A percentile compares a stretch with the other conserved stretches of the same genome.
These are phyloP conservation scores for Tulasnella sp. DNA, from an alignment of 768 basidiomycete species.

Conservation along the genomic window DNA sequence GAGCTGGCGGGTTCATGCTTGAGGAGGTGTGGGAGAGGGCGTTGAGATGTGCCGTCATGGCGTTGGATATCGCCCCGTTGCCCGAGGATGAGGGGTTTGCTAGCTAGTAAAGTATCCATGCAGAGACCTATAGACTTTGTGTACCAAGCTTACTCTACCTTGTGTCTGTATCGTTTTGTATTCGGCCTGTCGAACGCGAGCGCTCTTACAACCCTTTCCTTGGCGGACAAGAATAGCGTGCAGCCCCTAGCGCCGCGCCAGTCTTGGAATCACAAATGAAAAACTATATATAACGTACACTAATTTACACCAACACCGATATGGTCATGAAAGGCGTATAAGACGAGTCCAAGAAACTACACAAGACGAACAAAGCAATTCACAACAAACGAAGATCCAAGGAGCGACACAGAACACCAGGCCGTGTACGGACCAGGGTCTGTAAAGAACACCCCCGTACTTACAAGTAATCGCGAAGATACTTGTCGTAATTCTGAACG, in stretches of 20 bases:
- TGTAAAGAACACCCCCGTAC: neutral
- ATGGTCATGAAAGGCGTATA: neutral
- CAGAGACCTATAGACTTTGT: neutral
- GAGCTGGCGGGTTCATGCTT: conserved; percentile 74
- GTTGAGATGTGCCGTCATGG: conserved; percentile 66
- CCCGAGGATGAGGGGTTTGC: conserved; percentile 5
- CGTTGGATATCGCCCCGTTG: conserved; percentile 56
- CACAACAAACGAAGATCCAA: neutral
- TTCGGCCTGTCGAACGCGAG: neutral
- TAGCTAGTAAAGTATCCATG: neutral
- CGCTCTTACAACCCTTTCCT: neutral
- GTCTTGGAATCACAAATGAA: no score
- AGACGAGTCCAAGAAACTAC: neutral
- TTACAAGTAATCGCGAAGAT: conserved; percentile 52
- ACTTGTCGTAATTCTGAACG: conserved; percentile 75
- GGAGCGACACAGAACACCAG: neutral
- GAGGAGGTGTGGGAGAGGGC: conserved; percentile 86
- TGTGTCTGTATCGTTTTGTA: neutral
- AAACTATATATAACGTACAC: neutral
- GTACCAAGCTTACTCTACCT: neutral
- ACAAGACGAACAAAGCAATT: neutral
- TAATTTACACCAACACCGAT: neutral
- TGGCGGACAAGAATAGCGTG: neutral
- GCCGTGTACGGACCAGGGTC: neutral
- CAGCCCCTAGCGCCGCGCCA: no score